Evolutionary conservation across 768 basidiomycete genomes (phyloP), one percentile per base, ranked within the genome.

Genomic region (Nidularia sp.): DNA sequence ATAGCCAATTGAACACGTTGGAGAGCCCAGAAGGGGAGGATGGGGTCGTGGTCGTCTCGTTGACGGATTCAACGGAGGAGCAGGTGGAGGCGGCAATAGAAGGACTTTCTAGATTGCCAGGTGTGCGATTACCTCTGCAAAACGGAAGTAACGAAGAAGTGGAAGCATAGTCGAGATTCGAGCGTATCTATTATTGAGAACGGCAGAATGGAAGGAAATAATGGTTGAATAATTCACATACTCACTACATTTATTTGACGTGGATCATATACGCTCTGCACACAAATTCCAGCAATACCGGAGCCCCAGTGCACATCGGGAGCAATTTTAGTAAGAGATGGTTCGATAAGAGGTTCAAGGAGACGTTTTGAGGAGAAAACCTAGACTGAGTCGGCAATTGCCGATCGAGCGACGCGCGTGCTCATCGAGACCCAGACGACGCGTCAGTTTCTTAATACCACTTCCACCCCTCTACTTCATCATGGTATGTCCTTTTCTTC

Each of bases 1-100:
- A 86, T 48, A 86, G 87, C 56, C 93, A 95, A 71, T 58, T 93
- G 58, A 65, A 63, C 6, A 83, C 87, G 43, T 61, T 94, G 57
- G 87, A 93, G 69, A 74, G 71, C 50, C 92, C 92, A 0, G 71
- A 72, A 34, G 83, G 73, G 1, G 90, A 92, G 62, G 72, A 77
- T 4, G 85, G 79, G 0, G 85, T 90, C n/a, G 76, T 90, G 15
- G 70, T 74, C 3, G 81, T 91, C n/a, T 63, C 73, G 10, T 58
- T 84, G 34, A 73, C 77, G 39, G 74, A 72, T 47, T 60, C 70
- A n/a, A 84, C 79, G 35, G 77, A 77, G 55, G 73, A 73, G 47
- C 88, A 93, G 67, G 71, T 86, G 0, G 55, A 60, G 45, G 65
- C 55, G 22, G 84, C 80, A 4, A 52, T 74, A 34, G 69, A 71